Conservation (phyloP, 352 stramenopile species). For the Pythium scleroteichum region DNA sequence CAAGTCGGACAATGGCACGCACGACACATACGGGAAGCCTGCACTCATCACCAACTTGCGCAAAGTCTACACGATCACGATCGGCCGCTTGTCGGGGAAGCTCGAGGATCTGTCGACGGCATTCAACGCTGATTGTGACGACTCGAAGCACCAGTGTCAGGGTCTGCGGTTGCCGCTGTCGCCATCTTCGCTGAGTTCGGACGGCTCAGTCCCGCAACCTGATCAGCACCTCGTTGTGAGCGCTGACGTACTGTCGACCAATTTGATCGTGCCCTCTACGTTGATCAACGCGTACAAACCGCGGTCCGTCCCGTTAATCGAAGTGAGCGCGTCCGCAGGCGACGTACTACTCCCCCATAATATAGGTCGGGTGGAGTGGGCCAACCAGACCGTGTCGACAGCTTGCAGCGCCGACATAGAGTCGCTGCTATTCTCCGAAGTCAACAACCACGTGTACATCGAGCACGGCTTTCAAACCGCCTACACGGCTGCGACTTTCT, state of each 20-base stretch:
- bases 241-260: neutral
- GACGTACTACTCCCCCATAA: conserved; percentile 2
- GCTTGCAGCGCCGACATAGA: neutral
- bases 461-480: conserved; percentile 7
- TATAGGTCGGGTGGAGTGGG: neutral
- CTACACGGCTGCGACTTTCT: conserved; percentile 11
- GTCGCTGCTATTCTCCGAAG: neutral
- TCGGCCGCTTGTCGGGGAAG: conserved; percentile 24
- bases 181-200: neutral
- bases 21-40: neutral
- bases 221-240: neutral
- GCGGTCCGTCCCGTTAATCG: too few species aligned
- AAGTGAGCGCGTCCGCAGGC: neutral
- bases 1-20: neutral
- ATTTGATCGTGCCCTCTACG: neutral
- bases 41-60: conserved; percentile 18
- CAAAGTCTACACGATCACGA: conserved; percentile 30
- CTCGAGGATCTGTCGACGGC: conserved; percentile 12
- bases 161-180: neutral
- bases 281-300: neutral
- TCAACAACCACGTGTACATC: conserved; percentile 3
- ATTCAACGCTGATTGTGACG: conserved; percentile 18
- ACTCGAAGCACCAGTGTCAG: neutral
- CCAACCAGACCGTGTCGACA: neutral
- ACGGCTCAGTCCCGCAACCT: neutral